phyloP scores from a whole-genome alignment of 192 early-diverging fungal genomes.

The Backusella tuberculispora region DNA sequence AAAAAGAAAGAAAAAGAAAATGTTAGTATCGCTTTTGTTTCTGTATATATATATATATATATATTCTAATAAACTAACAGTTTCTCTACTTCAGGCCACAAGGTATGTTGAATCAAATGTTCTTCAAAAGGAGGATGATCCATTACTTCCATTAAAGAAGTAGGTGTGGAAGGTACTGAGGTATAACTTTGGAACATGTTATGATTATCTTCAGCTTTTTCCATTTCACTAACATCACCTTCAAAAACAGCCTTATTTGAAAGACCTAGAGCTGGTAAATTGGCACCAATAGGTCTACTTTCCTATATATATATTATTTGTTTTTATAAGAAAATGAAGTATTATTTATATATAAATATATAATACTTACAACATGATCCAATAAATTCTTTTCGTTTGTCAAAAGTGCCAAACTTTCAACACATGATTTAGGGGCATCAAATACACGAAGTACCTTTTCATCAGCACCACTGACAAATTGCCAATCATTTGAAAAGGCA shows the following conservation, averaged over 20 bases:
- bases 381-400: constrained; percentile 44
- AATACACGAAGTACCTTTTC: constrained; percentile 93
- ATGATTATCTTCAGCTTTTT: constrained; percentile 58
- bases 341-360: not conserved
- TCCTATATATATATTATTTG: constrained; percentile 28
- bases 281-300: constrained; percentile 72
- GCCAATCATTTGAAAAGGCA: constrained; percentile 72
- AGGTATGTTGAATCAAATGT: constrained; percentile 82
- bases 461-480: constrained; percentile 88
- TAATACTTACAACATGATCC: constrained; percentile 42
- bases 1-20: not conserved
- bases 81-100: constrained; percentile 97
- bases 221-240: constrained; percentile 49
- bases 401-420: constrained; percentile 60
- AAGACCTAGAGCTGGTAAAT: constrained; percentile 88
- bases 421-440: constrained; percentile 81
- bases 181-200: constrained; percentile 60
- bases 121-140: constrained; percentile 85
- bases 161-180: constrained; percentile 52
- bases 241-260: constrained; percentile 93
- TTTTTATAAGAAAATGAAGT: not conserved
- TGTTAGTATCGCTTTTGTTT: not conserved
- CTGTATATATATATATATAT: not conserved
- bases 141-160: constrained; percentile 45
- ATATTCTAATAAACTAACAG: constrained; percentile 51